Evolutionary conservation across 495 filamentous ascomycete genomes (phyloP), one percentile per base, ranked within the genome.

Genomic region (Pyrenopolyporus hunteri): DNA sequence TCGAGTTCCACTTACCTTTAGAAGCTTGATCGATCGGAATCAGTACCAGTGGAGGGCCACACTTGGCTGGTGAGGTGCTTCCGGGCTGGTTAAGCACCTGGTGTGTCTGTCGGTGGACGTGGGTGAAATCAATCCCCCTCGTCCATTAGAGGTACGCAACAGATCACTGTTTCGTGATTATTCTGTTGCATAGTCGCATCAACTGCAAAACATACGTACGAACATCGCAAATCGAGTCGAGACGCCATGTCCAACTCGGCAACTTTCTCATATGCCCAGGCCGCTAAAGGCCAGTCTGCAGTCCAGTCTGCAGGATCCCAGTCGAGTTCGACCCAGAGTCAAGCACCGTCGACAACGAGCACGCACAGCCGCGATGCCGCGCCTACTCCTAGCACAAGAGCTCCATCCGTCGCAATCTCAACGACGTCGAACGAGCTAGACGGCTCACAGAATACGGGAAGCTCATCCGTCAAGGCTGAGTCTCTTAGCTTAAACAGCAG

Each of bases 211-310:
- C 20, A 37, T 9, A 29, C 57, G 56, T 45, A 71, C 73, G 14
- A 66, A 52, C 52, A 36, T 62, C 66, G 32, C 31, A 45, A 61
- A 23, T 49, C 54, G 22, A 28, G 48, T 19, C 43, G 2, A 60
- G 70, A 74, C 70, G 58, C 73, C 46, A 76, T 78, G 68, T 76
- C 68, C 17, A 70, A 48, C 43, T 63, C 75, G 57, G 61, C 82
- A 44, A 71, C 81, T 50, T 95, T 97, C 74, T 97, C 94, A 35
- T 98, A 98, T 76, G 93, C 93, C 54, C 92, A 96, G 80, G 93
- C 93, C 69, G 94, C 93, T 22, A 92, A 91, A 74, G 89, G 91
- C 64, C 80, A 84, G 55, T 59, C 62, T 36, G 28, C 64, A 16
- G 36, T 49, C 9, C 63, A 64, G 23, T 39, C 79, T 50, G 59